Evolutionary conservation across 208 protist genomes (phyloP).

Genomic region (Leishmania braziliensis): DNA sequence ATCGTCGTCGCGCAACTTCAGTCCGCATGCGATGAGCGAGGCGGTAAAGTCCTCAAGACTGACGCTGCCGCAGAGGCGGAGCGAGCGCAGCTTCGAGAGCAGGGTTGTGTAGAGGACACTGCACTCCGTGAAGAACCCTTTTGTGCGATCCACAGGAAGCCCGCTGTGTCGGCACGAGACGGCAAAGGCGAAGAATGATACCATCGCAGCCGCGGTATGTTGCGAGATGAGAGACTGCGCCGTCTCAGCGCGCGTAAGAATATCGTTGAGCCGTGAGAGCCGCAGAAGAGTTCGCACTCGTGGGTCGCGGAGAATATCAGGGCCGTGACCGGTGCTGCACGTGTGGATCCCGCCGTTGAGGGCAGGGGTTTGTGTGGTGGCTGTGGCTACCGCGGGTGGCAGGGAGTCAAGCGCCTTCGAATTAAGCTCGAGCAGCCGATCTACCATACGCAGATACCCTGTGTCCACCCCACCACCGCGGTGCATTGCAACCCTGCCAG

Average conservation of each 20-base stretch:
- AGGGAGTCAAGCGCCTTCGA: constrained; percentile 33
- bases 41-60: constrained; percentile 75
- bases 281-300: constrained; percentile 66
- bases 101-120: constrained; percentile 56
- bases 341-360: not conserved
- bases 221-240: constrained; percentile 32
- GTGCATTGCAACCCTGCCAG: not conserved
- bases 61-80: constrained; percentile 50
- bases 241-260: constrained; percentile 18
- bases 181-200: constrained; percentile 69
- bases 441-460: constrained; percentile 38
- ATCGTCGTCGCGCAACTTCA: constrained; percentile 57
- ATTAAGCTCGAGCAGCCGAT: constrained; percentile 33
- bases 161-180: constrained; percentile 49
- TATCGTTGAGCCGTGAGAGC: constrained; percentile 59
- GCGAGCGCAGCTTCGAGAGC: constrained; percentile 41
- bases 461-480: constrained; percentile 7
- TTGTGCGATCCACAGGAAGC: constrained; percentile 50
- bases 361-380: not conserved
- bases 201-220: constrained; percentile 48
- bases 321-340: constrained; percentile 3
- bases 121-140: constrained; percentile 74
- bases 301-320: constrained; percentile 40
- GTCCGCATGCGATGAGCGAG: constrained; percentile 70
- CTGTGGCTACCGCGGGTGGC: constrained; percentile 7